Evolutionary conservation across 306 rosid genomes (phyloP).

Genomic region (Lathyrus tuberosus): DNA sequence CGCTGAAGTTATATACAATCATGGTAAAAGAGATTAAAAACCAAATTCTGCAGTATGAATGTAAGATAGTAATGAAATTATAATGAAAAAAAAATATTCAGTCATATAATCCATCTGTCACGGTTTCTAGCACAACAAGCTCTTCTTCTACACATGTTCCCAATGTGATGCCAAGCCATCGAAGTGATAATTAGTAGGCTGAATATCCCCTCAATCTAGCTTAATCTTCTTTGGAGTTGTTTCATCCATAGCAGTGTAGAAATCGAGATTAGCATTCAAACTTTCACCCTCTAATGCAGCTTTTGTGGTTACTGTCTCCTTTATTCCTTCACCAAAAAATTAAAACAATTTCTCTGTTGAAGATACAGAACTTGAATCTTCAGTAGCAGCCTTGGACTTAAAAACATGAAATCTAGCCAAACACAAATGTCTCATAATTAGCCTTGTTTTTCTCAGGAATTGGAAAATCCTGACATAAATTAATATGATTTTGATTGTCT

Average conservation of each 20-base stretch:
- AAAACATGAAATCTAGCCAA: conserved; percentile 62
- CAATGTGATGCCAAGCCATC: conserved; percentile 71
- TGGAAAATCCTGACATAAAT: conserved; percentile 36
- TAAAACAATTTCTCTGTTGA: conserved; percentile 40
- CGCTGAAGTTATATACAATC: conserved; percentile 23
- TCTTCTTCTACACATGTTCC: conserved; percentile 80
- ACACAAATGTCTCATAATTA: conserved; percentile 53
- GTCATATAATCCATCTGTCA: conserved; percentile 26
- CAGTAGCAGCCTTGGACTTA: conserved; percentile 49
- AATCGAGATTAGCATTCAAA: conserved; percentile 36
- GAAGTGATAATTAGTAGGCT: conserved; percentile 41
- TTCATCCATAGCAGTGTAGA: conserved; percentile 36
- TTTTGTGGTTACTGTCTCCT: conserved; percentile 40
- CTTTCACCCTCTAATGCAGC: conserved; percentile 41
- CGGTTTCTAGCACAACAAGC: conserved; percentile 39
- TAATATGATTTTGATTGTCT: conserved; percentile 30
- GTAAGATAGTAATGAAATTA: not conserved
- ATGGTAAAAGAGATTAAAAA: conserved; percentile 8
- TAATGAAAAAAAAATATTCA: conserved; percentile 28
- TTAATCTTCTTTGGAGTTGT: conserved; percentile 42
- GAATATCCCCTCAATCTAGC: conserved; percentile 38
- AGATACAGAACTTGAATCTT: conserved; percentile 41
- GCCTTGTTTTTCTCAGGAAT: conserved; percentile 26
- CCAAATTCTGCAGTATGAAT: conserved; percentile 19
- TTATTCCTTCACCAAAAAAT: conserved; percentile 40